Base-by-base conservation (phyloP, 2,329 filamentous ascomycete species). In the Verticillium dahliae region DNA sequence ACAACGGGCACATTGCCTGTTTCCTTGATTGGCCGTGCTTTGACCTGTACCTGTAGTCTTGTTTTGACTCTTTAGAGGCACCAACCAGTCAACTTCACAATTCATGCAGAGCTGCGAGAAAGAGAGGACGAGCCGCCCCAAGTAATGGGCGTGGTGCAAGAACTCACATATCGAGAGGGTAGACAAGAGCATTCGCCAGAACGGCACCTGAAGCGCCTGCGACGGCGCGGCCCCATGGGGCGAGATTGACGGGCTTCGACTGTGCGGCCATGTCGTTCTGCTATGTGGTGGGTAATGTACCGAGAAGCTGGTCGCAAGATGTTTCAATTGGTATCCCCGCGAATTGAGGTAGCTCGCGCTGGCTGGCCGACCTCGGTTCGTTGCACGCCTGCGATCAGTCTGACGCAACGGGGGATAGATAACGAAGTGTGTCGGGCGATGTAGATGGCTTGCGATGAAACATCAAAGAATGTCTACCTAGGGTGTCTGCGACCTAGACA, bases 201-300 rank as follows among this genome's bases (percentile, higher is more conserved):
- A 98, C 92, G 56, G 95, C 95, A 64, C 95, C 95, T 22, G 91
- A 91, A 59, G 95, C 92, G 70, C 95, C 95, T 65, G 95, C 94
- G 67, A 97, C 87, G 60, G 95, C 95, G 72, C 89, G 89, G 60
- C 93, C 94, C 94, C 94, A 98, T 60, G 95, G 91, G 52, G 95
- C 92, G 63, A 98, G 85, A 67, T 81, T 80, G 60, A 81, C 81
- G 65, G 86, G 82, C 75, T 92, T 94, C 45, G 84, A 86, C 69
- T 83, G 82, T 60, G 73, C 80, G 62, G 78, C 75, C 84, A 86
- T 85, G 63, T 60, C 56, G 61, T 34, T 50, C 18, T 22, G 37
- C 6, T 54, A 18, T 18, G 22, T 38, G 37, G n/a, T 22, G 15
- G 56, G 33, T 18, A 54, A 31, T 11, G n/a, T 7, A 15, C 18